A percentile compares a stretch with the other conserved stretches of the same genome.
phyloP scores from a whole-genome alignment of 306 rosid genomes.

The Cicer cuneatum region DNA sequence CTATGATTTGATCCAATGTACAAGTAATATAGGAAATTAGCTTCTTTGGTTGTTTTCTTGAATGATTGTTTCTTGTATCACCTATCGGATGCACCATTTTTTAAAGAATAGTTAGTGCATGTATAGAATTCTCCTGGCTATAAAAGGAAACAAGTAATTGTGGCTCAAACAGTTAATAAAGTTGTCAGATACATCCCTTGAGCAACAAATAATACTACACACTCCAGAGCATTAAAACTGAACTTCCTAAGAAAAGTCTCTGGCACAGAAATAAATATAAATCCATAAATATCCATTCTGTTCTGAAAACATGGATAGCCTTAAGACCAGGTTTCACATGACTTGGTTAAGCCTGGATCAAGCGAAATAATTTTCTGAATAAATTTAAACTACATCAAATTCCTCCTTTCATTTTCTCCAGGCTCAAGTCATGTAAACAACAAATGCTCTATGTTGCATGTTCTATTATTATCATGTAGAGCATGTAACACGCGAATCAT shows the following conservation, averaged over 20 bases:
- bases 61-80: constrained; percentile 50
- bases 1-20: constrained; percentile 51
- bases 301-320: constrained; percentile 29
- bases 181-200: constrained; percentile 47
- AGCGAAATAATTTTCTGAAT: constrained; percentile 26
- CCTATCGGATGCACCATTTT: constrained; percentile 58
- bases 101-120: constrained; percentile 17
- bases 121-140: constrained; percentile 10
- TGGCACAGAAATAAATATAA: constrained; percentile 22
- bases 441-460: constrained; percentile 24
- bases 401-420: constrained; percentile 32
- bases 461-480: constrained; percentile 21
- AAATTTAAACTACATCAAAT: constrained; percentile 15
- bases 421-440: constrained; percentile 37
- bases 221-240: constrained; percentile 7
- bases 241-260: constrained; percentile 20
- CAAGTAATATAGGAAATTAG: constrained; percentile 55
- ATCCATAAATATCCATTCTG: constrained; percentile 24
- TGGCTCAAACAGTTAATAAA: constrained; percentile 18
- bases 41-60: constrained; percentile 54
- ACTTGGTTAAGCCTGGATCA: constrained; percentile 38
- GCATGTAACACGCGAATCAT: constrained; percentile 26
- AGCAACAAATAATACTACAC: constrained; percentile 40
- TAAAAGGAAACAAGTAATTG: constrained; percentile 32
- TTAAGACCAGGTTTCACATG: constrained; percentile 1